Conservation (phyloP, 139 green algal genomes). For the Protoeuglena noctilucae region DNA sequence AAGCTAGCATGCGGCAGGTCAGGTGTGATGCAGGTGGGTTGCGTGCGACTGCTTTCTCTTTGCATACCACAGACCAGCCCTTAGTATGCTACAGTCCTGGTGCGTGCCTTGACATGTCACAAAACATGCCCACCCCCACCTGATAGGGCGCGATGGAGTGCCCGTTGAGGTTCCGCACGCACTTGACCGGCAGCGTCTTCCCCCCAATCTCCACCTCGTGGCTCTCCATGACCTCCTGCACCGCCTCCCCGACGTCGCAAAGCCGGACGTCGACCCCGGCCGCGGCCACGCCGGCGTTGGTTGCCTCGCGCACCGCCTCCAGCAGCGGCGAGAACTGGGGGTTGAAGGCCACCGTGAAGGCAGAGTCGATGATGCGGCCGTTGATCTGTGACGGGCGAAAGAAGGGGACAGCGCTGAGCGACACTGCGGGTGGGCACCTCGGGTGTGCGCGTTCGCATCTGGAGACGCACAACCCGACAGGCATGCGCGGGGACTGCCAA, state of each 20-base stretch:
- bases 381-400: slow-evolving; percentile 75
- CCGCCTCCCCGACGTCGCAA: slow-evolving; percentile 81
- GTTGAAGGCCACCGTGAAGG: slow-evolving; percentile 94
- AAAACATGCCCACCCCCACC: too few species aligned
- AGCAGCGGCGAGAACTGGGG: slow-evolving; percentile 78
- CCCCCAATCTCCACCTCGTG: slow-evolving; percentile 93
- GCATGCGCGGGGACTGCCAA: too few species aligned
- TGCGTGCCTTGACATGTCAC: too few species aligned
- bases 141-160: slow-evolving; percentile 90
- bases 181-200: slow-evolving; percentile 69
- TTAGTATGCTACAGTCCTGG: too few species aligned
- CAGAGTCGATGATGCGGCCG: slow-evolving; percentile 89
- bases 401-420: slow-evolving; percentile 21
- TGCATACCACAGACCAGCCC: too few species aligned
- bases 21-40: too few species aligned
- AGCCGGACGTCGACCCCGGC: slow-evolving; percentile 90
- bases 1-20: too few species aligned
- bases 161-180: slow-evolving; percentile 88
- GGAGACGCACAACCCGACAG: not conserved
- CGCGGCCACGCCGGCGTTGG: slow-evolving; percentile 69
- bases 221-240: slow-evolving; percentile 87
- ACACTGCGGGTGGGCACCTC: too few species aligned
- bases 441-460: not conserved
- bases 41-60: too few species aligned
- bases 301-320: slow-evolving; percentile 76